Evolutionary conservation across 106 monocot species (phyloP).

Genomic region (Dioscorea dumetorum): DNA sequence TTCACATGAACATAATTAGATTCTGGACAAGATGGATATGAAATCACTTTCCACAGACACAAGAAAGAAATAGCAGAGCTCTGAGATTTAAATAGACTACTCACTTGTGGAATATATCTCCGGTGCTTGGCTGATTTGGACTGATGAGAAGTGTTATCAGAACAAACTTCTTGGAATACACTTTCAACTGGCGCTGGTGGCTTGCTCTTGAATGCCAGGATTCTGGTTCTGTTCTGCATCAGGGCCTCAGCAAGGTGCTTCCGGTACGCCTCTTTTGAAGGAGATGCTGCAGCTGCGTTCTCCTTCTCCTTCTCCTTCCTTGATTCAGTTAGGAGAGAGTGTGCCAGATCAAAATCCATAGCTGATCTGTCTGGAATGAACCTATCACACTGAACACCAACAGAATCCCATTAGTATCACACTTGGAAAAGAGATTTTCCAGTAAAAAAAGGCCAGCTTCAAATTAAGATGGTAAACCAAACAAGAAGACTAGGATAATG

Average conservation of each 20-base stretch:
- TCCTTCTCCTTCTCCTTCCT: slow-evolving; percentile 55
- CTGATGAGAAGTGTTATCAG: slow-evolving; percentile 15
- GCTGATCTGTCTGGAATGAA: slow-evolving; percentile 66
- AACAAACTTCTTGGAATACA: slow-evolving; percentile 9
- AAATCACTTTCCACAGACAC: too few relatives aligned
- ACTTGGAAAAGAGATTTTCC: not conserved
- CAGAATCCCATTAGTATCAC: not conserved
- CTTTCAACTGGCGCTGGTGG: slow-evolving; percentile 10
- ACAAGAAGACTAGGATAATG: not conserved
- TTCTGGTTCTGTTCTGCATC: slow-evolving; percentile 31
- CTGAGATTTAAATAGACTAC: not conserved
- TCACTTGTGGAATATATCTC: slow-evolving; percentile 62
- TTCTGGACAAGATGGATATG: too few relatives aligned
- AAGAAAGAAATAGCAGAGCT: too few relatives aligned
- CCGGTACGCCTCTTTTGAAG: slow-evolving; percentile 43
- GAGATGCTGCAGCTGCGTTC: slow-evolving; percentile 27
- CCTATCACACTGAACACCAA: slow-evolving; percentile 34
- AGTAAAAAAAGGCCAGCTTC: not conserved
- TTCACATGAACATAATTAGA: too few relatives aligned
- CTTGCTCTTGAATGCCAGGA: slow-evolving; percentile 48
- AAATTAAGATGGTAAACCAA: not conserved
- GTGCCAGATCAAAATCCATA: slow-evolving; percentile 58
- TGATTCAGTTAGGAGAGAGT: slow-evolving; percentile 37
- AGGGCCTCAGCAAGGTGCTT: slow-evolving; percentile 33
- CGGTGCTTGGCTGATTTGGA: slow-evolving; percentile 23